These are phyloP conservation scores for Lotmaria passim DNA, from an alignment of 208 protist genomes.

Conservation along the genomic window DNA sequence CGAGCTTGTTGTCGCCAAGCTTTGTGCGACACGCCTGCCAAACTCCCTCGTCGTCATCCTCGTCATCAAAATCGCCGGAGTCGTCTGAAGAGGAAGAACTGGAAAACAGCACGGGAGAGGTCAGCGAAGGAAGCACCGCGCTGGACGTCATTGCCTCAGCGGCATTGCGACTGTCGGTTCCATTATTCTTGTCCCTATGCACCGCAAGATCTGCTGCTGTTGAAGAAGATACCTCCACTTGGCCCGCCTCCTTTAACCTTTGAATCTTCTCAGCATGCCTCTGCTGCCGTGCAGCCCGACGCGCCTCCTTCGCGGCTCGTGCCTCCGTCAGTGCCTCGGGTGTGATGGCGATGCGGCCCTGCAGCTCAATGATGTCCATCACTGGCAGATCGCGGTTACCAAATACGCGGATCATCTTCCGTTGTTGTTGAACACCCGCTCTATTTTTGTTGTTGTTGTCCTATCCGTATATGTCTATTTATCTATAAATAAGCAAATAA, in stretches of 20 bases:
- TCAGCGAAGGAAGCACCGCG: too few species aligned
- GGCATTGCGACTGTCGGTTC: too few species aligned
- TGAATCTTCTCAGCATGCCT: background rate
- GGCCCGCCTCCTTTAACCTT: background rate
- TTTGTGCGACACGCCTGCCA: background rate
- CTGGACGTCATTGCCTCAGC: too few species aligned
- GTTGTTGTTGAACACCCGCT: background rate
- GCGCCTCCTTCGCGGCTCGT: constrained; percentile 8
- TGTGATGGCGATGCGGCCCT: constrained; percentile 61
- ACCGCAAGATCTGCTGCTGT: background rate
- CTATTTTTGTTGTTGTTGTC: constrained; percentile 13
- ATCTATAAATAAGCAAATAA: too few species aligned
- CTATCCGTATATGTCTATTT: constrained; percentile 17
- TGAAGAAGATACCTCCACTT: background rate
- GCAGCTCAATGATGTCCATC: constrained; percentile 78
- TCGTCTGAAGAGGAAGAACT: background rate
- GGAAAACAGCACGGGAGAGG: background rate
- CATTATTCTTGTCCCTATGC: background rate
- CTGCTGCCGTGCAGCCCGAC: background rate
- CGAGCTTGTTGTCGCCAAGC: too few species aligned
- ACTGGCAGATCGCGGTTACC: constrained; percentile 38
- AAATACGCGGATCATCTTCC: constrained; percentile 66
- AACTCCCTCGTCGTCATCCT: background rate
- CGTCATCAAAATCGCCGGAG: constrained; percentile 3
- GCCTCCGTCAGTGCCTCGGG: constrained; percentile 36